Evolutionary conservation across 2,329 filamentous ascomycete genomes (phyloP), one percentile per base, ranked within the genome.

Genomic region (Microdochium nivale): DNA sequence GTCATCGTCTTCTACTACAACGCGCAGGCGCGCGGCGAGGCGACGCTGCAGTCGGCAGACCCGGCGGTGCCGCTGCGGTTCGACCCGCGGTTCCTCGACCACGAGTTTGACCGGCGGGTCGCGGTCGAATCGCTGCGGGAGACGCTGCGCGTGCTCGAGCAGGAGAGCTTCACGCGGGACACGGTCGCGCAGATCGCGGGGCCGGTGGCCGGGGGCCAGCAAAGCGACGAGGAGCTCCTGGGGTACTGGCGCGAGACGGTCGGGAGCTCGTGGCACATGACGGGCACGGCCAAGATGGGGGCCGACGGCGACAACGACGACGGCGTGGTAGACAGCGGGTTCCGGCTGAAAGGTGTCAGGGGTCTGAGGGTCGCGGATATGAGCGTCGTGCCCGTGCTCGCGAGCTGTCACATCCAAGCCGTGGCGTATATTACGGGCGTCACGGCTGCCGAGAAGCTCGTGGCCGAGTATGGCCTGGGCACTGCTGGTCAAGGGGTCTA

Each of bases 231-330:
- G 49, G 78, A 83, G 52, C 66, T 85, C 13, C 60, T 72, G 9
- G 63, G 56, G 2, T 67, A 71, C 56, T 80, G 71, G 71, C 66
- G 63, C 50, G 62, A 72, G 25, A 73, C 63, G 24, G 65, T 70
- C 19, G 67, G 62, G 27, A 77, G 71, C 2, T 77, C 67, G 52
- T 82, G 72, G 75, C 79, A 78, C 60, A 81, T 74, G 74, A 77
- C 70, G 1, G 76, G 78, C 0, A 84, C 80, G 0, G 71, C 70
- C 7, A 76, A 75, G 60, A 84, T 84, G 80, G 80, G 80, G 0
- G 71, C 65, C 54, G 37, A n/a, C n/a, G n/a, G 52, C 0, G 24
- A 19, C 3, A 24, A 47, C 8, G 25, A 7, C 3, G 46, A 47
- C 3, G 24, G n/a, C 24, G 24, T 27, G 7, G 76, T 82, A 7